Conservation (phyloP, 2,329 filamentous ascomycete genomes). For the Pseudogymnoascus verrucosus region DNA sequence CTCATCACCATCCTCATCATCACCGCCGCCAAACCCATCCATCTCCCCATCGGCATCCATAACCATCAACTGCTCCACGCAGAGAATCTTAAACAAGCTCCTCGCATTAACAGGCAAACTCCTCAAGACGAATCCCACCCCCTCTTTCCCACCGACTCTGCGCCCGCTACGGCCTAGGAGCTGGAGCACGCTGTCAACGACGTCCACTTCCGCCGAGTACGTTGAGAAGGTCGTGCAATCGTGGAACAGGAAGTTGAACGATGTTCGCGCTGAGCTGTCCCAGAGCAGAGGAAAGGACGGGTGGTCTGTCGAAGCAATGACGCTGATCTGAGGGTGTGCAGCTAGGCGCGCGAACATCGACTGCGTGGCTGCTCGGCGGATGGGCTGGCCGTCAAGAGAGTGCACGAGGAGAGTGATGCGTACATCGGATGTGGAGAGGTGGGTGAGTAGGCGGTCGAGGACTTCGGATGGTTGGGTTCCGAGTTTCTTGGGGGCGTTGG, state of each 20-base stretch:
- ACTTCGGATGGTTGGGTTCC: conserved; percentile 52
- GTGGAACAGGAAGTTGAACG: conserved; percentile 84
- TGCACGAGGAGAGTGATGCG: conserved; percentile 67
- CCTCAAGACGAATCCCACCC: conserved; percentile 82
- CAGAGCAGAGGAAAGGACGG: conserved; percentile 82
- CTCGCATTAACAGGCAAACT: conserved; percentile 88
- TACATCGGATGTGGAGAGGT: conserved; percentile 41
- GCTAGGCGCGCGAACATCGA: conserved; percentile 69
- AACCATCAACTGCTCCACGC: conserved; percentile 72
- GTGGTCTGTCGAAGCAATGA: conserved; percentile 78
- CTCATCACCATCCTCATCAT: conserved; percentile 36
- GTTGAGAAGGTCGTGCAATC: conserved; percentile 85
- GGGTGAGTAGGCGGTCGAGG: conserved; percentile 55
- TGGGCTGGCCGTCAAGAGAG: conserved; percentile 71
- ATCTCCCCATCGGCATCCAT: conserved; percentile 49
- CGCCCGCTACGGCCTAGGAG: conserved; percentile 74
- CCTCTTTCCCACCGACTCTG: conserved; percentile 79
- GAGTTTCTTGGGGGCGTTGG: conserved; percentile 36
- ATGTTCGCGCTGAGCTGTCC: conserved; percentile 76
- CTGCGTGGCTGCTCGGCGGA: conserved; percentile 65
- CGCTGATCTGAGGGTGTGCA: conserved; percentile 59
- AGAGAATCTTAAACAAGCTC: conserved; percentile 74
- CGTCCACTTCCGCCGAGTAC: conserved; percentile 66
- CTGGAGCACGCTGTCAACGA: conserved; percentile 84
- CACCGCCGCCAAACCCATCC: conserved; percentile 36